These are phyloP conservation scores for Botryosphaeria agaves DNA, from an alignment of 2,329 filamentous ascomycete species.

Conservation along the genomic window DNA sequence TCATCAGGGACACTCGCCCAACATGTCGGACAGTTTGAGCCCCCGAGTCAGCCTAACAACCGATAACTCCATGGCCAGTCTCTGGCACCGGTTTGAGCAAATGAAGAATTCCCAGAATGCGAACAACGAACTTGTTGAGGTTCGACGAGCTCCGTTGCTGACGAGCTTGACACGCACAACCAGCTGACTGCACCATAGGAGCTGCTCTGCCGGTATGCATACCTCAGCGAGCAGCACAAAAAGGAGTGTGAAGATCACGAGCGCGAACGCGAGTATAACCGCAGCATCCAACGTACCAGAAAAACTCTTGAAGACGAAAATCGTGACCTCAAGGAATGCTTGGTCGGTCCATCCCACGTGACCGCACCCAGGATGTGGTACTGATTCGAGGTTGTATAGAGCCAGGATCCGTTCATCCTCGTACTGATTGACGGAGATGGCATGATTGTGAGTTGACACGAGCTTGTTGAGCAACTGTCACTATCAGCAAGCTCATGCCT, in stretches of 20 bases:
- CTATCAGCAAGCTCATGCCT: neutral
- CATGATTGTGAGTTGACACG: conserved; percentile 19
- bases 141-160: conserved; percentile 4
- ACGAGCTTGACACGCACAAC: conserved; percentile 1
- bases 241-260: conserved; percentile 11
- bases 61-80: conserved; percentile 1
- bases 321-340: conserved; percentile 8
- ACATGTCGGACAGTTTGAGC: no score
- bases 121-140: conserved; percentile 17
- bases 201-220: conserved; percentile 21
- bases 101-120: conserved; percentile 12
- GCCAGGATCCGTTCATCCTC: conserved; percentile 30
- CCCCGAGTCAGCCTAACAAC: neutral
- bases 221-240: conserved; percentile 14
- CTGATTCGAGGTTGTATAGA: no score
- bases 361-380: no score
- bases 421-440: conserved; percentile 38
- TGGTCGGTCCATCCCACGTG: conserved; percentile 9
- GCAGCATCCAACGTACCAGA: conserved; percentile 10
- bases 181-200: conserved; percentile 13
- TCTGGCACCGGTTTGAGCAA: conserved; percentile 15
- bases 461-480: neutral
- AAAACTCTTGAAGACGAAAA: conserved; percentile 8
- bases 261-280: conserved; percentile 9
- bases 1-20: no score